Evolutionary conservation across 768 basidiomycete genomes (phyloP), one percentile per base, ranked within the genome.

Genomic region (Podaxis carcinomalis): DNA sequence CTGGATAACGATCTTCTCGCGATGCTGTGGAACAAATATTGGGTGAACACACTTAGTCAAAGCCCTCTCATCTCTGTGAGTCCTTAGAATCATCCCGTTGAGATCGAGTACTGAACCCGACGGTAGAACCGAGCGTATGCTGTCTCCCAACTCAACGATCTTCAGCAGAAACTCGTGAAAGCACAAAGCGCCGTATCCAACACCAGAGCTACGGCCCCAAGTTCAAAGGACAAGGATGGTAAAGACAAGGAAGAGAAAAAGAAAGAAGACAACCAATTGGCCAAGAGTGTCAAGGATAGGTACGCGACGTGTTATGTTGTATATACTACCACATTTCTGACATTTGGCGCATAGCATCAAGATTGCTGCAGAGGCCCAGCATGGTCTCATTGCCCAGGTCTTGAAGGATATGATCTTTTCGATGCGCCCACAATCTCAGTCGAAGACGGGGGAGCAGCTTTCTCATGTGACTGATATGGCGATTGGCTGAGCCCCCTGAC

Each of bases 11-110:
- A 95, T 68, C 77, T 99, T 2, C 80, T 99, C 46, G 92, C 91
- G 21, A 76, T 95, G 69, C 75, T 99, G 57, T 98, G 96, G 96
- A 98, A 99, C 76, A 98, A 98, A 75, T 99, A 99, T 68, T 99
- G 97, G 97, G 93, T 97, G 25, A 95, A 95, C 68, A 99, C 97
- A 2, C 79, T 99, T 40, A 93, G 92, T 67, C 92, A 93, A 69
- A 96, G 93, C 69, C 90, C 95, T 4, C 73, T 98, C 51, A 90
- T 98, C 54, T 94, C 94, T 21, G 96, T 98, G 60, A 32, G 87
- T 72, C 32, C 37, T n/a, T n/a, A 7, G 35, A 47, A 57, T 40
- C 56, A 5, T 44, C 52, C 5, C 11, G 47, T 27, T 44, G 42
- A 1, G 51, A 39, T 7, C 32, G n/a, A 39, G 16, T 21, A 19